phyloP scores from a whole-genome alignment of 2,329 filamentous ascomycete genomes.

The Fusarium oligoseptatum region DNA sequence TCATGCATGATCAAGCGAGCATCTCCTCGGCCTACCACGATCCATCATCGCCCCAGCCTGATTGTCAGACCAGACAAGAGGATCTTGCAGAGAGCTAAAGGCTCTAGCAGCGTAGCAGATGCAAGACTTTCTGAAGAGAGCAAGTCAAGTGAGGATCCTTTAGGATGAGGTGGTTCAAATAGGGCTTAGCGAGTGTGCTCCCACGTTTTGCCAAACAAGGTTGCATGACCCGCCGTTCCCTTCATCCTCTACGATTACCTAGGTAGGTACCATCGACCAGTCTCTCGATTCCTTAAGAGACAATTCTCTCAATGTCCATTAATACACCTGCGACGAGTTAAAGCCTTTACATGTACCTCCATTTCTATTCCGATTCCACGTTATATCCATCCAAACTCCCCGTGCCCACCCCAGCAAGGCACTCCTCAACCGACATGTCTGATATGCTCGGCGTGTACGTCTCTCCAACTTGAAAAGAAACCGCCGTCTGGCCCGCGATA shows the following conservation, averaged over 20 bases:
- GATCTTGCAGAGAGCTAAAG: not conserved
- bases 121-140: not conserved
- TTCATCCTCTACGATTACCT: not conserved
- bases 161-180: not conserved
- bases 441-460: not conserved
- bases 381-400: not conserved
- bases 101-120: not conserved
- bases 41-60: not conserved
- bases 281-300: not conserved
- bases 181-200: not conserved
- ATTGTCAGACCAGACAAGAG: not conserved
- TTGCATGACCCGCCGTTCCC: not conserved
- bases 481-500: not conserved
- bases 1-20: not conserved
- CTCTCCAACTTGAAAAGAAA: not conserved
- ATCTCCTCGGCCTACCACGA: not conserved
- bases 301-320: not conserved
- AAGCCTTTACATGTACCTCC: not conserved
- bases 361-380: not conserved
- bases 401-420: not conserved
- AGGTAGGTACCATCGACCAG: not conserved
- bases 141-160: conserved; percentile 4
- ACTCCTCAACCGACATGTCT: not conserved
- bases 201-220: conserved; percentile 1
- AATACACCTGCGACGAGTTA: not conserved